Conservation (phyloP, 305 asterid genomes). For the Euphrasia arctica region DNA sequence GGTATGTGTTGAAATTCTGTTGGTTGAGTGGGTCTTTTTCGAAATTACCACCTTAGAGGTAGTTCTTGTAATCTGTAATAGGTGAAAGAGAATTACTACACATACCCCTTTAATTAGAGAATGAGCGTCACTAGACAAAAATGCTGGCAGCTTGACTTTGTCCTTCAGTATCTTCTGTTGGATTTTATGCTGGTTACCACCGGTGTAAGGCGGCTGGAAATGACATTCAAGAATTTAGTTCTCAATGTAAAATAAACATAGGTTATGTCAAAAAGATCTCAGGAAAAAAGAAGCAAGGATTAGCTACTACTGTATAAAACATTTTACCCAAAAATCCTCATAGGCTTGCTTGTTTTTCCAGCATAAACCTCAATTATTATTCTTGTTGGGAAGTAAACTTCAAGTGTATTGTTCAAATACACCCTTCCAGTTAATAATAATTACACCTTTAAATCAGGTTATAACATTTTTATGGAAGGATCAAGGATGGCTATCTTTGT, state of each 20-base stretch:
- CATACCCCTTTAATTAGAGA: slow-evolving; percentile 67
- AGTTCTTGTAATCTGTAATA: background rate
- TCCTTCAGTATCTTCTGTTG: slow-evolving; percentile 78
- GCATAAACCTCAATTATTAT: background rate
- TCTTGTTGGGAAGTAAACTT: too few species aligned
- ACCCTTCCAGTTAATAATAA: background rate
- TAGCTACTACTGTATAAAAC: background rate
- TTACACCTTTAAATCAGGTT: too few species aligned
- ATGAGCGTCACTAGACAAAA: slow-evolving; percentile 65
- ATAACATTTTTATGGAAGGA: too few species aligned
- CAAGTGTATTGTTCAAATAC: background rate
- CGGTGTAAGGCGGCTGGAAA: slow-evolving; percentile 65
- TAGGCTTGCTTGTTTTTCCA: background rate
- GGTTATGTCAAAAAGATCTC: background rate
- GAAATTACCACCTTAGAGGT: background rate
- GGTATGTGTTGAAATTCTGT: background rate
- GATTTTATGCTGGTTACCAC: slow-evolving; percentile 60
- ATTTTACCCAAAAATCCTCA: background rate
- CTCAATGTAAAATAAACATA: background rate
- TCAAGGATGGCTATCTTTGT: background rate
- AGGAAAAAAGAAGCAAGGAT: background rate
- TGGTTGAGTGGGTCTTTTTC: background rate
- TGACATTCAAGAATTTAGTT: slow-evolving; percentile 15
- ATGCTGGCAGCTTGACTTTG: slow-evolving; percentile 64
- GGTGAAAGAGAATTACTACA: slow-evolving; percentile 20